Conservation (phyloP, 805 yeast genomes). For the Sugiyamaella mastotermitis region DNA sequence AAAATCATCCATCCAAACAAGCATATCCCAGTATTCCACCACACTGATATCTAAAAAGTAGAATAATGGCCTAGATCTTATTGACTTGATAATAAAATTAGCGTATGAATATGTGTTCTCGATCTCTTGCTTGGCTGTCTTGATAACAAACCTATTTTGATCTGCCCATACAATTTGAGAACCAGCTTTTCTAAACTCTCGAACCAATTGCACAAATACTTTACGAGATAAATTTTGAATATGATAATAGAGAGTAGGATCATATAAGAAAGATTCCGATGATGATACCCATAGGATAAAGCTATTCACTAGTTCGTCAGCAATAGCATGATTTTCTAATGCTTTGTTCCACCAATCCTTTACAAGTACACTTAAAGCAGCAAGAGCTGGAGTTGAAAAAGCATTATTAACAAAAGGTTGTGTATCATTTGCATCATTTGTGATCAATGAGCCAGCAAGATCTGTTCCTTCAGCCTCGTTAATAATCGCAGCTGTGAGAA, state of each 20-base stretch:
- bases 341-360: constrained; percentile 96
- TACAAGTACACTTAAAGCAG: constrained; percentile 64
- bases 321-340: constrained; percentile 54
- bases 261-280: constrained; percentile 66
- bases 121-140: constrained; percentile 70
- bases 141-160: constrained; percentile 63
- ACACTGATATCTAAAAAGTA: constrained; percentile 72
- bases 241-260: constrained; percentile 75
- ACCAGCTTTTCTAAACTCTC: constrained; percentile 76
- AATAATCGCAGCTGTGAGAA: constrained; percentile 74
- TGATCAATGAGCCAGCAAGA: constrained; percentile 44
- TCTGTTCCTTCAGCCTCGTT: constrained; percentile 88
- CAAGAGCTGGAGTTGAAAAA: constrained; percentile 69
- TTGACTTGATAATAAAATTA: constrained; percentile 70
- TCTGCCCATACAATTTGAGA: constrained; percentile 74
- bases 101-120: constrained; percentile 90
- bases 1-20: constrained; percentile 90
- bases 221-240: constrained; percentile 81
- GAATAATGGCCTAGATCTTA: constrained; percentile 75
- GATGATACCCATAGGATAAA: constrained; percentile 84
- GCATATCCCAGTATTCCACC: constrained; percentile 81
- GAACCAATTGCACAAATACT: constrained; percentile 69
- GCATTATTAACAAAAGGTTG: constrained; percentile 68
- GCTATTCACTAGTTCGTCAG: constrained; percentile 76
- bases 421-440: constrained; percentile 26